These are phyloP conservation scores for Zizania palustris DNA, from an alignment of 202 grass and related monocot genomes.

Conservation along the genomic window DNA sequence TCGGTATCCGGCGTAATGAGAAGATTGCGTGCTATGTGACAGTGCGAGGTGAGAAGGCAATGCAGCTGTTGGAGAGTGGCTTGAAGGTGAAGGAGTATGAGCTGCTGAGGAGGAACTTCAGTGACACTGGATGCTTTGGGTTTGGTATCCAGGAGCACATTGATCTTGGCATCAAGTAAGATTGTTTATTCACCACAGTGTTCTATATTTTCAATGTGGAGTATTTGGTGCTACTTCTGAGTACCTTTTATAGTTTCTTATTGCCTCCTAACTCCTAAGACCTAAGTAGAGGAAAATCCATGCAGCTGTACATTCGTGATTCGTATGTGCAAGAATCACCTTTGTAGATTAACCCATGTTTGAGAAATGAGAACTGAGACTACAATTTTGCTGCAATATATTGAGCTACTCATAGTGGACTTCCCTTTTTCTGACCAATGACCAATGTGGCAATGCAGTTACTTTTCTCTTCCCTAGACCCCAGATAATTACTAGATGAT, in stretches of 20 bases:
- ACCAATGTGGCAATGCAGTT: background rate
- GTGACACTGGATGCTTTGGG: slow-evolving; percentile 67
- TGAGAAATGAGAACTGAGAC: background rate
- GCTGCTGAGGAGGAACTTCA: slow-evolving; percentile 76
- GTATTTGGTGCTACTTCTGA: background rate
- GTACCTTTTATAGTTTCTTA: slow-evolving; percentile 16
- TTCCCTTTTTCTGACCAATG: background rate
- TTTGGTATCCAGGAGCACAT: slow-evolving; percentile 82
- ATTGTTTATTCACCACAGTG: background rate
- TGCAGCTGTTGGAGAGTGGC: slow-evolving; percentile 74
- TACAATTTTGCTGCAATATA: background rate
- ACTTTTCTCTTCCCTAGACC: background rate
- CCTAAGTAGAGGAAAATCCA: background rate
- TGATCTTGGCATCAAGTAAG: slow-evolving; percentile 87
- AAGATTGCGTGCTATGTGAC: slow-evolving; percentile 73
- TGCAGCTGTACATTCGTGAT: background rate
- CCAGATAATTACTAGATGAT: background rate
- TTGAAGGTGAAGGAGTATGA: slow-evolving; percentile 76
- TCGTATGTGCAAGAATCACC: background rate
- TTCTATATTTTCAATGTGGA: background rate
- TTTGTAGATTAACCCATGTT: background rate
- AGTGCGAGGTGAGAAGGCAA: slow-evolving; percentile 61
- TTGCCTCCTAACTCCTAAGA: too few relatives aligned
- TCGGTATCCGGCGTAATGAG: slow-evolving; percentile 70
- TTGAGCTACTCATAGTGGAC: background rate